phyloP scores from a whole-genome alignment of 768 basidiomycete species.

The Pleurotus sapidus region DNA sequence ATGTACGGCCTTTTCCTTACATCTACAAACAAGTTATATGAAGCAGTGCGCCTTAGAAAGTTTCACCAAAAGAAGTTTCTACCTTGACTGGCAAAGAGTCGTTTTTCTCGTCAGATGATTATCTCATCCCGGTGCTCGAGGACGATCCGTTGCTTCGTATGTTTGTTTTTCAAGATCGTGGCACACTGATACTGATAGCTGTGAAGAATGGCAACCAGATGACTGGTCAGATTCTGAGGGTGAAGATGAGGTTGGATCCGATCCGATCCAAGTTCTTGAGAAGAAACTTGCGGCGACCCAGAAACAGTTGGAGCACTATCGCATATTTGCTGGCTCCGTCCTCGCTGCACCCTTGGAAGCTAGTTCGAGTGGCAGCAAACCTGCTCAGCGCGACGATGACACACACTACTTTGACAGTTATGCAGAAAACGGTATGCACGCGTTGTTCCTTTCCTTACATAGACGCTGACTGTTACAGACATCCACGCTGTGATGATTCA shows the following conservation, averaged over 20 bases:
- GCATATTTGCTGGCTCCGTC: conserved; percentile 44
- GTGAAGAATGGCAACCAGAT: conserved; percentile 48
- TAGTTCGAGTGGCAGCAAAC: conserved; percentile 16
- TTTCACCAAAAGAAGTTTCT: conserved; percentile 40
- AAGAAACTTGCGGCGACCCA: conserved; percentile 57
- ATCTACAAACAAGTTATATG: too few relatives aligned
- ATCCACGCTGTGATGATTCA: conserved; percentile 97
- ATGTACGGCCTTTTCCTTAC: conserved; percentile 35
- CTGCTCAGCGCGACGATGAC: conserved; percentile 73
- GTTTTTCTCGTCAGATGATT: conserved; percentile 72
- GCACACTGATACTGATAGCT: conserved; percentile 1
- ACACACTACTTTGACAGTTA: conserved; percentile 94
- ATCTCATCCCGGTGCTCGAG: conserved; percentile 77
- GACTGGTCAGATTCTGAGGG: conserved; percentile 74
- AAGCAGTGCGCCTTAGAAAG: conserved; percentile 40
- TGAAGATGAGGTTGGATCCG: conserved; percentile 25
- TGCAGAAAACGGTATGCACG: conserved; percentile 69
- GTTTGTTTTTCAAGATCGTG: conserved; percentile 22
- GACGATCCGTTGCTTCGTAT: conserved; percentile 89
- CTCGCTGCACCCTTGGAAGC: conserved; percentile 37
- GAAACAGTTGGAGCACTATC: conserved; percentile 62
- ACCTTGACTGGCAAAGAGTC: conserved; percentile 53
- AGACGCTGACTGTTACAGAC: conserved; percentile 39
- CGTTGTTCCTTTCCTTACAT: too few relatives aligned
- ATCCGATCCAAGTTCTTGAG: conserved; percentile 58